Evolutionary conservation across 352 stramenopile species (phyloP), one percentile per base, ranked within the genome.

Genomic region (Pseudoperonospora humuli): DNA sequence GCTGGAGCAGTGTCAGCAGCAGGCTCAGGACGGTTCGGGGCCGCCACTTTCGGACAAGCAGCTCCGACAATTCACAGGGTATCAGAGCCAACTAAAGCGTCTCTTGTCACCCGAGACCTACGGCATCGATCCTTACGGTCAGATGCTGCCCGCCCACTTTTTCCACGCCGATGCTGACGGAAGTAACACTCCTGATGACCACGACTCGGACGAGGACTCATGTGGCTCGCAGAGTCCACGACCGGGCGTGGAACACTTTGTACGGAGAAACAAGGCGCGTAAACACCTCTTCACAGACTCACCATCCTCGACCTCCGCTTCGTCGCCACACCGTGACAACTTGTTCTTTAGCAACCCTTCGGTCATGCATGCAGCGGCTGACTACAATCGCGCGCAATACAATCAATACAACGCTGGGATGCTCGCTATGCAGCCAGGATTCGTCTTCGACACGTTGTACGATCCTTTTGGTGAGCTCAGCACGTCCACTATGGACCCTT

Each of bases 71-170:
- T 65, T 75, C 21, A 48, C 61, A 34, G 67, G 68, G 13, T 87
- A 86, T 40, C 75, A 86, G 49, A 70, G 60, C 18, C 77, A 90
- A 40, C 56, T 90, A n/a, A 70, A 83, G 45, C 79, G 78, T 8
- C 63, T 90, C n/a, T 54, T 90, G 21, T 81, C 75, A 1, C 74
- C 77, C 11, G 75, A 86, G 61, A 86, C 75, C 1, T 90, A 90
- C 59, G 77, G 77, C 35, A 89, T 87, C 40, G 75, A 87, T 44
- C 75, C 75, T 1, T 77, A 62, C 23, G 70, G 72, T 8, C 70
- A 78, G 23, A 48, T 78, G 3, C 59, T 69, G 25, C 50, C 54
- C 18, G 46, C 54, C 5, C 40, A 69, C 35, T 73, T 73, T 50
- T 73, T 73, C 51, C 25, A 54, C 15, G 40, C 34, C 5, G 50